Conservation (phyloP, 257 asterid species). For the Solanum corneliomulleri region DNA sequence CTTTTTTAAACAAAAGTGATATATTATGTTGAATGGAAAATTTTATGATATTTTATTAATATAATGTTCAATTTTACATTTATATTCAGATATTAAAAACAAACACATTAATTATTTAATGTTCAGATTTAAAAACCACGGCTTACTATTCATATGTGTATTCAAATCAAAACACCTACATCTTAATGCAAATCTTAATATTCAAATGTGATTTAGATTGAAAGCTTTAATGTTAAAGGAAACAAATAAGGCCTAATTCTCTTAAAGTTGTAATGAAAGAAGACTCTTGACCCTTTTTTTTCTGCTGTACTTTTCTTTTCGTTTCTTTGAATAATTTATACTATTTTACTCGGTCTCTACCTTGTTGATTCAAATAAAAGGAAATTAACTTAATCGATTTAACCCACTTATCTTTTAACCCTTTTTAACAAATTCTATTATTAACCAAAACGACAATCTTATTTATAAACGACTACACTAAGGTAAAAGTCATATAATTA, state of each 20-base stretch:
- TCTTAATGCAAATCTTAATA: too few species aligned
- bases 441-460: not conserved
- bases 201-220: too few species aligned
- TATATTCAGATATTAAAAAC: too few species aligned
- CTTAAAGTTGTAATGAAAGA: not conserved
- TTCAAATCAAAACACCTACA: too few species aligned
- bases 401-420: not conserved
- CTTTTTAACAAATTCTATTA: not conserved
- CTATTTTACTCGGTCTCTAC: not conserved
- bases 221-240: fast-evolving
- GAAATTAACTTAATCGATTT: not conserved
- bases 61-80: too few species aligned
- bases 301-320: too few species aligned
- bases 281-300: not conserved
- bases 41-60: too few species aligned
- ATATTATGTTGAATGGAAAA: too few species aligned
- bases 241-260: not conserved
- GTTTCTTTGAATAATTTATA: not conserved
- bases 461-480: not conserved
- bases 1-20: too few species aligned
- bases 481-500: not conserved
- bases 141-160: too few species aligned
- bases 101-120: too few species aligned
- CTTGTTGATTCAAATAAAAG: not conserved
- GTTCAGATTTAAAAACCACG: too few species aligned